These are phyloP conservation scores for Rhypophila decipiens DNA, from an alignment of 495 filamentous ascomycete genomes.

Conservation along the genomic window DNA sequence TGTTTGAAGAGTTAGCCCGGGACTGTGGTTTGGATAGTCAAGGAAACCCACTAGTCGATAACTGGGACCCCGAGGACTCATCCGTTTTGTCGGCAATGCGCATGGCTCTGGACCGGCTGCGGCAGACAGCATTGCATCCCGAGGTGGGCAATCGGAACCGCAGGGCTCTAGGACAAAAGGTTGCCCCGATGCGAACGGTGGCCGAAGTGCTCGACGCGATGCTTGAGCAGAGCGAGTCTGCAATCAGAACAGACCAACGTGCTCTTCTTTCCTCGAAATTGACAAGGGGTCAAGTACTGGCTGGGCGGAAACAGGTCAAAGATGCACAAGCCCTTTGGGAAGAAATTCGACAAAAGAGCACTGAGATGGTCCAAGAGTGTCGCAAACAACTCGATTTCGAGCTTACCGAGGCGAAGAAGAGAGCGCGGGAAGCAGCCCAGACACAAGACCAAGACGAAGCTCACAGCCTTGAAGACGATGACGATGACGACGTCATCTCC, in stretches of 20 bases:
- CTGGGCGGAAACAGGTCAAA: slow-evolving; percentile 45
- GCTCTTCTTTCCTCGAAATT: slow-evolving; percentile 54
- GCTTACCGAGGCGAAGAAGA: slow-evolving; percentile 33
- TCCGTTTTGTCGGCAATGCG: slow-evolving; percentile 56
- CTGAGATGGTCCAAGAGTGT: slow-evolving; percentile 54
- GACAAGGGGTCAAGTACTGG: slow-evolving; percentile 65
- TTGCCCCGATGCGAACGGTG: slow-evolving; percentile 68
- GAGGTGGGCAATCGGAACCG: slow-evolving; percentile 64
- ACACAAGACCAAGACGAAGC: slow-evolving; percentile 29
- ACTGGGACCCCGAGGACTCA: slow-evolving; percentile 58
- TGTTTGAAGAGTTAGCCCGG: slow-evolving; percentile 67
- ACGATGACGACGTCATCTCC: slow-evolving; percentile 18
- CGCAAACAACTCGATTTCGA: slow-evolving; percentile 54
- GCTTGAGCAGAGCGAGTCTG: slow-evolving; percentile 71
- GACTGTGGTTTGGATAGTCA: slow-evolving; percentile 57
- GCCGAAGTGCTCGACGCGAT: slow-evolving; percentile 79
- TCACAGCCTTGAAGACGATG: slow-evolving; percentile 35
- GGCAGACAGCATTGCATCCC: slow-evolving; percentile 84
- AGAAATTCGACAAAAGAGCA: slow-evolving; percentile 48
- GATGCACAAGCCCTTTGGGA: slow-evolving; percentile 65
- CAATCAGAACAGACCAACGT: slow-evolving; percentile 61
- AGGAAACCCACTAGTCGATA: slow-evolving; percentile 52
- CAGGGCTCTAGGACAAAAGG: slow-evolving; percentile 55
- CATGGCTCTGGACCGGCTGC: slow-evolving; percentile 46
- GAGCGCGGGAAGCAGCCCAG: slow-evolving; percentile 12